phyloP scores from a whole-genome alignment of 176 grass and related monocot genomes.

The Secale cereale region DNA sequence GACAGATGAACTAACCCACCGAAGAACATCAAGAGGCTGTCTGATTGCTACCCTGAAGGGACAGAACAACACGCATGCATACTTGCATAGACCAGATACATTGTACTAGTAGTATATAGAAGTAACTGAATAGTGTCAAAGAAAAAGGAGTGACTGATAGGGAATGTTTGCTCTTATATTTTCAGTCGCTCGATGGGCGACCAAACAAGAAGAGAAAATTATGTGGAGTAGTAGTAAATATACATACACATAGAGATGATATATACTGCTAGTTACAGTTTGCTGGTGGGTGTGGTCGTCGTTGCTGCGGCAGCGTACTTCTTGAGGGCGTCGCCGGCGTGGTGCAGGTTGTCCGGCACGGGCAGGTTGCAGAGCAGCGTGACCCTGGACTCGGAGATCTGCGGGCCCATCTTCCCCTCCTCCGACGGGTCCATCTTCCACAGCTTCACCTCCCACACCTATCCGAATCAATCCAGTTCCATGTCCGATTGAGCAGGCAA shows the following conservation, averaged over 20 bases:
- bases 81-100: no score
- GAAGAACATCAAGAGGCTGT: background rate
- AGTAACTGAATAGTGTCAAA: no score
- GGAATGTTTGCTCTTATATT: background rate
- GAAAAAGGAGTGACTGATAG: no score
- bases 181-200: background rate
- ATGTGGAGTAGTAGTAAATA: no score
- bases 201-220: background rate
- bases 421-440: slow-evolving; percentile 40
- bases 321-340: slow-evolving; percentile 51
- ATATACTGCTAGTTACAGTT: background rate
- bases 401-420: slow-evolving; percentile 12
- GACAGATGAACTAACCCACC: background rate
- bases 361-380: slow-evolving; percentile 71
- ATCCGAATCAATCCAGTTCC: background rate
- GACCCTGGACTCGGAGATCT: slow-evolving; percentile 59
- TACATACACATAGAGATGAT: background rate
- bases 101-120: no score
- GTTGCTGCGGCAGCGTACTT: slow-evolving; percentile 27
- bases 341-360: slow-evolving; percentile 48
- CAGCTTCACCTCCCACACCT: slow-evolving; percentile 88
- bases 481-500: background rate
- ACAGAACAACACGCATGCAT: background rate
- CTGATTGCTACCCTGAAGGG: background rate
- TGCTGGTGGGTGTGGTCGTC: background rate